A percentile compares a stretch with the other conserved stretches of the same genome.
These are phyloP conservation scores for Cyclostephanos tholiformis DNA, from an alignment of 108 stramenopile genomes.

Conservation along the genomic window DNA sequence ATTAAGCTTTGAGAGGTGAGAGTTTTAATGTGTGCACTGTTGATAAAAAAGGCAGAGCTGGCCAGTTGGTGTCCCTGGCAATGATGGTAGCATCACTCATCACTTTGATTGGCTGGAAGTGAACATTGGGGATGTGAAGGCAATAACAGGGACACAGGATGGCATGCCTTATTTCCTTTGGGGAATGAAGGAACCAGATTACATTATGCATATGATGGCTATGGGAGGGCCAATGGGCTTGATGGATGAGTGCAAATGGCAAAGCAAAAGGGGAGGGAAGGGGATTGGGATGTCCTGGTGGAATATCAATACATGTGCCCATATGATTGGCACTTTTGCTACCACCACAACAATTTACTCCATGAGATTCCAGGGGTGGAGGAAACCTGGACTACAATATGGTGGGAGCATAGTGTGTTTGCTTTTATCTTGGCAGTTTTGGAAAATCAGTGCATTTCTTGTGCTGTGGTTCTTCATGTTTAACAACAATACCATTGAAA, in stretches of 20 bases:
- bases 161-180: slow-evolving; percentile 6
- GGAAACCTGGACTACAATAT: too few species aligned
- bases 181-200: slow-evolving; percentile 46
- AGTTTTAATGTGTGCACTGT: slow-evolving; percentile 12
- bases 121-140: slow-evolving; percentile 18
- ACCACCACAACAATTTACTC: too few species aligned
- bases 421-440: too few species aligned
- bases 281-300: too few species aligned
- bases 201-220: slow-evolving; percentile 37
- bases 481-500: too few species aligned
- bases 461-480: too few species aligned
- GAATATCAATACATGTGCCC: too few species aligned
- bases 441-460: too few species aligned
- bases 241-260: background rate
- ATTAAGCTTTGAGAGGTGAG: background rate
- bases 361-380: too few species aligned
- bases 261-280: background rate
- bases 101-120: slow-evolving; percentile 17
- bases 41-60: slow-evolving; percentile 43
- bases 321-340: too few species aligned
- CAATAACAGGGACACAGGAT: slow-evolving; percentile 10
- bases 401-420: too few species aligned
- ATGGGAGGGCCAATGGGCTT: slow-evolving; percentile 20
- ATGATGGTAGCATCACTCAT: slow-evolving; percentile 21
- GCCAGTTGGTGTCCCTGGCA: slow-evolving; percentile 33